Conservation (phyloP, 208 protist species). For the Trypanosoma vivax region DNA sequence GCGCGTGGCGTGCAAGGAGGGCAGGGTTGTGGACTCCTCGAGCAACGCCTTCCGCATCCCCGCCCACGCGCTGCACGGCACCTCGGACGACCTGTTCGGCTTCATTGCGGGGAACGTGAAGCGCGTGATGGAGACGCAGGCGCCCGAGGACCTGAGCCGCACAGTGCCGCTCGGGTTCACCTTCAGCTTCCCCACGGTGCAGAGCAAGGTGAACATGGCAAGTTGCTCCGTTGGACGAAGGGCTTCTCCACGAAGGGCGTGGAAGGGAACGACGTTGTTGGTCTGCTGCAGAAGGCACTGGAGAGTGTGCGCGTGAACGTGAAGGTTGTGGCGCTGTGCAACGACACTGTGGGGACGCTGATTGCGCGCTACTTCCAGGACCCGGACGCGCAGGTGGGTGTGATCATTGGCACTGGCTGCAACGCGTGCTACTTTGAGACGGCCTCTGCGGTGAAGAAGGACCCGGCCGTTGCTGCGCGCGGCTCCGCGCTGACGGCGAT, state of each 20-base stretch:
- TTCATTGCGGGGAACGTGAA: slow-evolving; percentile 82
- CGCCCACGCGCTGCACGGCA: slow-evolving; percentile 35
- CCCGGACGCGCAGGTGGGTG: slow-evolving; percentile 53
- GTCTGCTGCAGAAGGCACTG: slow-evolving; percentile 75
- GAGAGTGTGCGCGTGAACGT: slow-evolving; percentile 53
- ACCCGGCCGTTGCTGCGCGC: slow-evolving; percentile 33
- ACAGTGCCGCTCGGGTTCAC: slow-evolving; percentile 85
- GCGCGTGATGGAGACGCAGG: slow-evolving; percentile 47
- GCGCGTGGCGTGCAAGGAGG: slow-evolving; percentile 45
- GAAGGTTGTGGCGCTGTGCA: slow-evolving; percentile 82
- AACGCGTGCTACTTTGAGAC: slow-evolving; percentile 90
- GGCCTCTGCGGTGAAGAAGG: slow-evolving; percentile 66
- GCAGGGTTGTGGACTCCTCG: slow-evolving; percentile 32
- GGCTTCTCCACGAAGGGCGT: slow-evolving; percentile 84
- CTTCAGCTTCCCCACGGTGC: slow-evolving; percentile 89
- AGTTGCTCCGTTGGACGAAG: slow-evolving; percentile 90
- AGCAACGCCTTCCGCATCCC: slow-evolving; percentile 61
- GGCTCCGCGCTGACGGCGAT: slow-evolving; percentile 52
- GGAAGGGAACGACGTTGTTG: slow-evolving; percentile 83
- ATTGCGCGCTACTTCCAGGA: slow-evolving; percentile 72
- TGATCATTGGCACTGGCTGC: slow-evolving; percentile 88
- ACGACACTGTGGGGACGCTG: slow-evolving; percentile 90
- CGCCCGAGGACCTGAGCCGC: slow-evolving; percentile 52
- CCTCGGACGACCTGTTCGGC: slow-evolving; percentile 68
- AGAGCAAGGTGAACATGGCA: slow-evolving; percentile 68